Conservation (phyloP, 2,329 filamentous ascomycete genomes). For the Diplodia corticola region DNA sequence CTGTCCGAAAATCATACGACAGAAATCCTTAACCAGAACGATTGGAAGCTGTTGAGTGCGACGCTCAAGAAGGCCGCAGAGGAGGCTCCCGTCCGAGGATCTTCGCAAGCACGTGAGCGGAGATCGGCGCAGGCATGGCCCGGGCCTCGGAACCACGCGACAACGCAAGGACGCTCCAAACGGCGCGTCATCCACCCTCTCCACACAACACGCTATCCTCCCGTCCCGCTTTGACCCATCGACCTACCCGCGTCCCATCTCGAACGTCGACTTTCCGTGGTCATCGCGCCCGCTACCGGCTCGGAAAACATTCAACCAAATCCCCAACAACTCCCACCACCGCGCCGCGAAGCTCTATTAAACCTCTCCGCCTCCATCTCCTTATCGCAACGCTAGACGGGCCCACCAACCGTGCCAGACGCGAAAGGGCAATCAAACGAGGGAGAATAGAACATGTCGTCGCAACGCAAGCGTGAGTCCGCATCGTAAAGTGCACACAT, state of each 20-base stretch:
- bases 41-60: too few relatives aligned
- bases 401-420: neutral
- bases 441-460: neutral
- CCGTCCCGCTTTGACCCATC: neutral
- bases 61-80: too few relatives aligned
- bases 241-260: too few relatives aligned
- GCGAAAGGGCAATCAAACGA: neutral
- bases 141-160: neutral
- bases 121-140: slow-evolving; percentile 8
- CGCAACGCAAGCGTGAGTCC: neutral
- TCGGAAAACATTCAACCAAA: neutral
- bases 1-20: too few relatives aligned
- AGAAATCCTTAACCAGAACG: too few relatives aligned
- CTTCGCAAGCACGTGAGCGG: too few relatives aligned
- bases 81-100: too few relatives aligned
- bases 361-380: neutral
- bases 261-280: neutral
- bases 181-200: neutral
- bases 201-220: neutral
- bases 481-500: neutral
- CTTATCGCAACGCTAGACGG: neutral
- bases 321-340: neutral
- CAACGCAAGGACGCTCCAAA: neutral
- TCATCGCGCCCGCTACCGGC: neutral
- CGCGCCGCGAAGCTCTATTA: neutral